A percentile compares a stretch with the other conserved stretches of the same genome.
Evolutionary conservation across 1,284 basidiomycete genomes (phyloP).

Genomic region (Papiliotrema fonsecae): DNA sequence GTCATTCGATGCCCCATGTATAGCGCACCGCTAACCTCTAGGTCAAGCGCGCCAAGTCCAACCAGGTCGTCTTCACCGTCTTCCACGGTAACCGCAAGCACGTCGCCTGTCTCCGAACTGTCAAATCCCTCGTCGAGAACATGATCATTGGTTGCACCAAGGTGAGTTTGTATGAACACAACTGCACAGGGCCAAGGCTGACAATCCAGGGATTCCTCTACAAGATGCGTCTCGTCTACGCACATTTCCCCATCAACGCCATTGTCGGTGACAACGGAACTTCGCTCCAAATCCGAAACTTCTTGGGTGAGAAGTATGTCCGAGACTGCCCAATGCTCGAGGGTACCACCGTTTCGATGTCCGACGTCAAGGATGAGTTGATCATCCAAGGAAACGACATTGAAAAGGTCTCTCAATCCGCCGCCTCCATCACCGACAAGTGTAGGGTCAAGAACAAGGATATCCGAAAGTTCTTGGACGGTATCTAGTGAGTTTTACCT

Average conservation of each 20-base stretch:
- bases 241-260: constrained; percentile 99
- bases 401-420: constrained; percentile 92
- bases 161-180: constrained; percentile 49
- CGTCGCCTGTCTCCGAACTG: constrained; percentile 94
- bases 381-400: constrained; percentile 91
- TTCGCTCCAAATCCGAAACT: constrained; percentile 94
- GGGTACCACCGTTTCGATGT: constrained; percentile 83
- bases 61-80: constrained; percentile 84
- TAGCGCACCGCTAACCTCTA: constrained; percentile 19
- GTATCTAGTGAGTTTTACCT: constrained; percentile 62
- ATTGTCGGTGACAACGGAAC: constrained; percentile 81
- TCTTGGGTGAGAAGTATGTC: constrained; percentile 72
- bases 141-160: constrained; percentile 97
- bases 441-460: constrained; percentile 97
- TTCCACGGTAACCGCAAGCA: constrained; percentile 99
- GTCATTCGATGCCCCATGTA: too few species aligned
- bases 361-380: constrained; percentile 93
- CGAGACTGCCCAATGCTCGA: constrained; percentile 88
- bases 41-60: constrained; percentile 52
- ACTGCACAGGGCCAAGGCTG: not conserved
- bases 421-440: constrained; percentile 89
- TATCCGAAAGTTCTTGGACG: constrained; percentile 69
- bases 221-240: constrained; percentile 99
- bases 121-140: constrained; percentile 91
- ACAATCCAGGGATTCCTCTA: constrained; percentile 85